Base-by-base conservation (phyloP, 495 filamentous ascomycete species). In the Daldinia grandis region DNA sequence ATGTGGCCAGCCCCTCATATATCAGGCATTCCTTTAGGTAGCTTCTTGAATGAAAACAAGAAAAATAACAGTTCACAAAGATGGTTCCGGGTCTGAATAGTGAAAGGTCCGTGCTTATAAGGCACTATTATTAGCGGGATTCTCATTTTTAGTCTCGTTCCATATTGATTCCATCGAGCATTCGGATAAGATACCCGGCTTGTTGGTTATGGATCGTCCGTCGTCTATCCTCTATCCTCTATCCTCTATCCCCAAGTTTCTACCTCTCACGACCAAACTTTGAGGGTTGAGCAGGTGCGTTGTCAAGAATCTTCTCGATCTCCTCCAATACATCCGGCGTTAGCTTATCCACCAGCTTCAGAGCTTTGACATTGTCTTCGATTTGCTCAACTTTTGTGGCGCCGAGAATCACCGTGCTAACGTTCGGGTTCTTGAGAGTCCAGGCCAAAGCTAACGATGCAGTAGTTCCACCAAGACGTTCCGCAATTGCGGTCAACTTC, bases 371-470 rank as follows among this genome's bases (percentile, higher is more conserved):
- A 62, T 90, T 92, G 61, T 93, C 88, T 17, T 81, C 76, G 27
- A 95, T 82, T 79, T 95, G 92, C 80, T 93, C 89, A 5, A 86
- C 80, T 74, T 85, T 84, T 37, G 87, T 90, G 3, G 92, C 92
- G 25, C 92, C 92, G 10, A 89, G 88, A 72, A 94, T 94, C 40
- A 90, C 90, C 1, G 86, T 87, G 51, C 85, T 88, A 54, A 94
- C 86, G 62, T 92, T 88, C n/a, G 85, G 83, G 76, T 94, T 95
- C 82, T 89, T 92, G 54, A 92, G 76, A 57, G 87, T 84, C 92
- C 92, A 94, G 0, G 92, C 92, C 38, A 93, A 80, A 0, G 91
- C 85, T 21, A 94, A 79, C 58, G 65, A 76, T 56, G 69, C 76
- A 14, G 69, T 83, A 17, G 79, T 84, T 33, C 83, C 80, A 6